phyloP scores from a whole-genome alignment of 2,329 filamentous ascomycete species.

The Arthroderma sp. region DNA sequence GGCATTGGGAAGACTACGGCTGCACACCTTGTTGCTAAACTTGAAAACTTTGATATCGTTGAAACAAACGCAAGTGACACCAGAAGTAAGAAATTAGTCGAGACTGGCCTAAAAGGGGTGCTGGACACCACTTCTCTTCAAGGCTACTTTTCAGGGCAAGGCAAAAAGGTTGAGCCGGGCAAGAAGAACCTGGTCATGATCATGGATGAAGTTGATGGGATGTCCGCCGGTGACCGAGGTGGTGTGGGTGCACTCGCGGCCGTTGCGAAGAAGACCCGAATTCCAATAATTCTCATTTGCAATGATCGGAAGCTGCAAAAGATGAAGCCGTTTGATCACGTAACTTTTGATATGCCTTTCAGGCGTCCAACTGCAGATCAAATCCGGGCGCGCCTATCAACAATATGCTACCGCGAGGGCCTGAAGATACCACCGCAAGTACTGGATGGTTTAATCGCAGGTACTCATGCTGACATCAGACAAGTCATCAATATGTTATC shows the following conservation, averaged over 20 bases:
- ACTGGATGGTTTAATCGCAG: conserved; percentile 87
- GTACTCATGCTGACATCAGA: conserved; percentile 86
- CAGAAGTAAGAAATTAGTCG: conserved; percentile 89
- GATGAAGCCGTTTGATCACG: conserved; percentile 94
- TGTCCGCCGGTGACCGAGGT: conserved; percentile 93
- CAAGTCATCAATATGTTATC: conserved; percentile 99
- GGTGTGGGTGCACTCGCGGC: conserved; percentile 90
- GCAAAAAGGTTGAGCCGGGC: conserved; percentile 60
- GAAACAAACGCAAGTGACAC: conserved; percentile 95
- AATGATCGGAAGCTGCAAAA: conserved; percentile 87
- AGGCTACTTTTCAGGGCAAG: conserved; percentile 77
- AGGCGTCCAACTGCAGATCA: conserved; percentile 79
- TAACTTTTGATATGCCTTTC: conserved; percentile 75
- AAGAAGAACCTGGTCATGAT: conserved; percentile 94
- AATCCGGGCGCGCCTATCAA: conserved; percentile 83
- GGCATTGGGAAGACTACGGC: conserved; percentile 97
- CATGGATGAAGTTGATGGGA: conserved; percentile 98
- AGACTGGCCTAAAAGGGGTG: conserved; percentile 74
- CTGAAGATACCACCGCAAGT: conserved; percentile 72
- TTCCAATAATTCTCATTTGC: conserved; percentile 94
- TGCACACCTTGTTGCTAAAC: conserved; percentile 80
- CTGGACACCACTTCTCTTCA: conserved; percentile 86
- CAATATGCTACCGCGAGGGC: conserved; percentile 84
- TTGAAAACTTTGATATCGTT: conserved; percentile 85
- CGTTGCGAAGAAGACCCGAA: conserved; percentile 85